A percentile compares a stretch with the other conserved stretches of the same genome.
These are phyloP conservation scores for Haplosporangium gracile DNA, from an alignment of 192 early-diverging fungal genomes.

Conservation along the genomic window DNA sequence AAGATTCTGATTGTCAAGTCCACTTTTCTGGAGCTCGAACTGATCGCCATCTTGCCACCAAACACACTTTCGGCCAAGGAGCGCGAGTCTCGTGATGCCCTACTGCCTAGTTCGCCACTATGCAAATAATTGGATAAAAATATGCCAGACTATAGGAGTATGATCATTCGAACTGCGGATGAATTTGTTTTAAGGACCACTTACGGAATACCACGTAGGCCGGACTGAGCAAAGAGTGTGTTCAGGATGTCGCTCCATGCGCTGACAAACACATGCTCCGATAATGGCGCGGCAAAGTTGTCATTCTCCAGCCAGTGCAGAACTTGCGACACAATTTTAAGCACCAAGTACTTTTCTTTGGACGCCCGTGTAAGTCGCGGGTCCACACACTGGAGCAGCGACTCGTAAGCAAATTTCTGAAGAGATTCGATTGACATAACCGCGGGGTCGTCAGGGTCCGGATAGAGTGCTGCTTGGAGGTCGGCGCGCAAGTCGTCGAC, in stretches of 20 bases:
- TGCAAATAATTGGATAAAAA: too few relatives aligned
- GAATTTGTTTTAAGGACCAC: too few relatives aligned
- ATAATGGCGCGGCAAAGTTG: slow-evolving; percentile 5
- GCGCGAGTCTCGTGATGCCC: too few relatives aligned
- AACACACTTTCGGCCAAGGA: too few relatives aligned
- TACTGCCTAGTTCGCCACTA: too few relatives aligned
- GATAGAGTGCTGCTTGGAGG: slow-evolving; percentile 4
- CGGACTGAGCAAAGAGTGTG: slow-evolving; percentile 5
- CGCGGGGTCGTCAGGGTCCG: slow-evolving; percentile 22
- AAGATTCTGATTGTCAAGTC: too few relatives aligned
- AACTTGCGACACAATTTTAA: slow-evolving; percentile 20
- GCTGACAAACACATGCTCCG: slow-evolving; percentile 23
- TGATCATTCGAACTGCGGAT: too few relatives aligned
- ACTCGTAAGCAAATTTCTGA: slow-evolving; percentile 14
- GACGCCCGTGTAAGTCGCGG: slow-evolving; percentile 10
- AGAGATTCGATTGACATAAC: slow-evolving; percentile 20
- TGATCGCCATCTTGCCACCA: too few relatives aligned
- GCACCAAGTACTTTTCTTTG: slow-evolving; percentile 12
- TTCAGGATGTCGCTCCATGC: slow-evolving; percentile 22
- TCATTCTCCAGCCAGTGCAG: slow-evolving; percentile 22
- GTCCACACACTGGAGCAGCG: slow-evolving; percentile 5
- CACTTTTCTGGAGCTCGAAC: too few relatives aligned
- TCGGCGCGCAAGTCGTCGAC: slow-evolving; percentile 20
- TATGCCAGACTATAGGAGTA: too few relatives aligned
- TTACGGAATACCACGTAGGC: too few relatives aligned